A percentile compares a stretch with the other conserved stretches of the same genome.
These are phyloP conservation scores for Fusarium pseudocircinatum DNA, from an alignment of 2,329 filamentous ascomycete genomes.

Conservation along the genomic window DNA sequence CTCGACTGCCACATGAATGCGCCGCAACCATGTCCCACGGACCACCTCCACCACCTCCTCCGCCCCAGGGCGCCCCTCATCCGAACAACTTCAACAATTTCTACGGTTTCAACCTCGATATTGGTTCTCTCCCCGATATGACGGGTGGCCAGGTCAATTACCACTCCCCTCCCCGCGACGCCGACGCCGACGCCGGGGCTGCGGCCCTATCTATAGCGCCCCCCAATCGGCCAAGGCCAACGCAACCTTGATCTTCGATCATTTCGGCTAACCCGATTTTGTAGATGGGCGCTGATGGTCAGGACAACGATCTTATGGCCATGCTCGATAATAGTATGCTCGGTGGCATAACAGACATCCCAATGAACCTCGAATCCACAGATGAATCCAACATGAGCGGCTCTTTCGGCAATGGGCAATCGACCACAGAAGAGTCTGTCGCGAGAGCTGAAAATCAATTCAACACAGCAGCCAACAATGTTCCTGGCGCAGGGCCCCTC, in stretches of 20 bases:
- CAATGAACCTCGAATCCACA: slow-evolving; percentile 55
- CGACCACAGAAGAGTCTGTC: slow-evolving; percentile 45
- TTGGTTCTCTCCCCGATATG: slow-evolving; percentile 43
- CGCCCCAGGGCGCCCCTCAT: slow-evolving; percentile 37
- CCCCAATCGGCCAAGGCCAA: slow-evolving; percentile 11
- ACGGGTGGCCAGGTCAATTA: slow-evolving; percentile 39
- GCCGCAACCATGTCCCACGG: slow-evolving; percentile 49
- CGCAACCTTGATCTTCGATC: slow-evolving; percentile 31
- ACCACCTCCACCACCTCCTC: slow-evolving; percentile 49
- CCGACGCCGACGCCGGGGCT: slow-evolving; percentile 20
- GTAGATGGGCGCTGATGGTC: slow-evolving; percentile 42
- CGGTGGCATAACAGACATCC: slow-evolving; percentile 50
- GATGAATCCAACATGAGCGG: slow-evolving; percentile 42
- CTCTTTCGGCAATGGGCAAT: slow-evolving; percentile 35
- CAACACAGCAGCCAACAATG: slow-evolving; percentile 49
- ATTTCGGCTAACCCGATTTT: slow-evolving; percentile 33
- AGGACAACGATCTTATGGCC: slow-evolving; percentile 54
- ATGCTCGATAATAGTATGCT: slow-evolving; percentile 56
- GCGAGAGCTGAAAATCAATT: slow-evolving; percentile 48
- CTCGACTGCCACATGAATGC: slow-evolving; percentile 37
- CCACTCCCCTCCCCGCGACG: slow-evolving; percentile 18
- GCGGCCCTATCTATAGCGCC: slow-evolving; percentile 18
- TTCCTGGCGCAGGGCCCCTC: slow-evolving; percentile 55
- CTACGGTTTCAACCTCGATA: slow-evolving; percentile 49
- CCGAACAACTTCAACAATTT: slow-evolving; percentile 46